Base-by-base conservation (phyloP, 257 asterid species). In the Scutellaria galericulata region DNA sequence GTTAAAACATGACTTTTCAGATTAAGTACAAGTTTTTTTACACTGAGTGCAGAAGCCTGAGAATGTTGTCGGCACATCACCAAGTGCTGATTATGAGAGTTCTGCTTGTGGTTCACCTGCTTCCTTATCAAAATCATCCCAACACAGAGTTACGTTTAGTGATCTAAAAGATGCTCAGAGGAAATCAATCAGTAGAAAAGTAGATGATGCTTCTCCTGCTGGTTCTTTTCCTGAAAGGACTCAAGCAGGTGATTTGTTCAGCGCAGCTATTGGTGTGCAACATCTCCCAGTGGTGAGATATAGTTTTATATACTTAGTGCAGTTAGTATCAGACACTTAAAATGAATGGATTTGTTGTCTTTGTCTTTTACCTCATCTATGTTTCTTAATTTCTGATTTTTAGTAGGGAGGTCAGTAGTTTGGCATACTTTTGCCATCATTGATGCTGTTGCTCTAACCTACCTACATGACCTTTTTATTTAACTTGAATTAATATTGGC, bases 211-310 rank as follows among this genome's bases (percentile, higher is more conserved):
- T 66, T 62, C 88, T 60, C 64, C 66, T 4, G 81, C 78, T 42
- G 83, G 79, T 81, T 85, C 82, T 52, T 73, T 84, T 82, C 72
- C 86, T 66, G 87, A 72, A 78, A 83, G 84, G 84, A 85, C 95
- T 64, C 96, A 90, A 79, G 97, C 97, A 24, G 97, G 97, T 42
- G 94, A 88, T 72, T 83, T 90, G 77, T 84, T 90, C 79, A 84
- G 87, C 71, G 89, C 88, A 75, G 88, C 90, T 62, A 77, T 56
- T 72, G 87, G 89, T 74, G 80, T 74, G 59, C 86, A 77, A 13
- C 83, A 75, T 74, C 90, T 87, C 68, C 96, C 89, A 14, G 82
- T 78, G 84, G 96, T 90, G 79, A 87, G 93, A 72, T 70, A 57
- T 46, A 27, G 57, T 75, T 74, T 64, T 58, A 42, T 72, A 58